These are phyloP conservation scores for Penicillium alfredii DNA, from an alignment of 495 filamentous ascomycete species.

Conservation along the genomic window DNA sequence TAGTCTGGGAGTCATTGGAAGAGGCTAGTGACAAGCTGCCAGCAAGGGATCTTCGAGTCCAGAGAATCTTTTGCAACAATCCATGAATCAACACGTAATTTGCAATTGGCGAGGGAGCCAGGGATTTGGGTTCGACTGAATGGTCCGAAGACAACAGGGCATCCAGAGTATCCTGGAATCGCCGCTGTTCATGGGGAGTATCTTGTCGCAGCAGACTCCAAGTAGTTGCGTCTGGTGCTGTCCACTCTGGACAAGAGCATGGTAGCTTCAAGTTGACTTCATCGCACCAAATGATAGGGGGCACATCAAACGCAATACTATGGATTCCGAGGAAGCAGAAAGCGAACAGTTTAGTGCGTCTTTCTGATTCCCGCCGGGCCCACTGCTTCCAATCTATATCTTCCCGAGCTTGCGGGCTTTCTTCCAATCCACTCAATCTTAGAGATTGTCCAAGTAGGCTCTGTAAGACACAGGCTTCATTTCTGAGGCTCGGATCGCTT, in stretches of 20 bases:
- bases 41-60: no score
- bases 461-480: constrained; percentile 15
- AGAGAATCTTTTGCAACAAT: constrained; percentile 56
- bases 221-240: constrained; percentile 2
- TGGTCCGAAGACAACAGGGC: no score
- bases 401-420: not conserved
- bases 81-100: constrained; percentile 57
- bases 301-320: constrained; percentile 30
- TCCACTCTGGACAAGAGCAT: constrained; percentile 27
- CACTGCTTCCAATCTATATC: constrained; percentile 12
- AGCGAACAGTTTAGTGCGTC: constrained; percentile 31
- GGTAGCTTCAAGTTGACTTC: constrained; percentile 56
- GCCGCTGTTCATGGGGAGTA: constrained; percentile 8
- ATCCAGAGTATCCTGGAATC: constrained; percentile 19
- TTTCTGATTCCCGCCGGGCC: constrained; percentile 24
- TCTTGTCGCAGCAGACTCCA: constrained; percentile 7
- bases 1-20: no score
- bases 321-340: constrained; percentile 37
- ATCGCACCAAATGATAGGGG: constrained; percentile 44
- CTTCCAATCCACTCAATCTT: constrained; percentile 10
- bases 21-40: no score
- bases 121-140: no score
- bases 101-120: constrained; percentile 44
- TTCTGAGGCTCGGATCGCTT: constrained; percentile 1
- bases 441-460: constrained; percentile 11